phyloP scores from a whole-genome alignment of 768 basidiomycete genomes.

The Lactarius indigo region DNA sequence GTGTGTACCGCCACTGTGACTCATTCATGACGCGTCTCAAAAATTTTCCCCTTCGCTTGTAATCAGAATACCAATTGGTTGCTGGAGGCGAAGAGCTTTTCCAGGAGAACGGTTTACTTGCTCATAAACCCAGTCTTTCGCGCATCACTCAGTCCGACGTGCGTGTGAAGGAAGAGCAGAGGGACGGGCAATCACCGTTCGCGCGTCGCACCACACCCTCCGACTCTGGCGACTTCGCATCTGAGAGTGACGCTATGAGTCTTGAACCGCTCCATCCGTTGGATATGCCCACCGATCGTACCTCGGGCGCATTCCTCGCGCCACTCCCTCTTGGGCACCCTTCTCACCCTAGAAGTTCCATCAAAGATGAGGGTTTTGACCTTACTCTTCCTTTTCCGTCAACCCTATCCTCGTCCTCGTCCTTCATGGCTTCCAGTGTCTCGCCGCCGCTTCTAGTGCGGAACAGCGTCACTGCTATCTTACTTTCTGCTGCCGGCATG shows the following conservation, averaged over 20 bases:
- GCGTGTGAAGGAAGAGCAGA: slow-evolving; percentile 40
- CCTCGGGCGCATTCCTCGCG: slow-evolving; percentile 8
- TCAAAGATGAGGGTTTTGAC: slow-evolving; percentile 21
- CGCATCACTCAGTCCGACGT: slow-evolving; percentile 19
- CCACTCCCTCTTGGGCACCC: slow-evolving; percentile 23
- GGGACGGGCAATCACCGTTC: slow-evolving; percentile 19
- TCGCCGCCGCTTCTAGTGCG: slow-evolving; percentile 34
- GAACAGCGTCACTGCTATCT: slow-evolving; percentile 42
- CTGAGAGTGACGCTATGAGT: slow-evolving; percentile 6
- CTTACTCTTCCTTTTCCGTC: slow-evolving; percentile 19
- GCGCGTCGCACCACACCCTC: slow-evolving; percentile 35
- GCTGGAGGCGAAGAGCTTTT: slow-evolving; percentile 76
- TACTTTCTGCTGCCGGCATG: slow-evolving; percentile 67
- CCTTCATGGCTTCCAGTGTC: slow-evolving; percentile 15
- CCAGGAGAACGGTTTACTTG: slow-evolving; percentile 40
- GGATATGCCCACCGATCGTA: neutral
- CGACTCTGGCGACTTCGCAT: slow-evolving; percentile 21
- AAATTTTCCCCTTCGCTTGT: slow-evolving; percentile 15
- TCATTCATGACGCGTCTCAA: slow-evolving; percentile 10
- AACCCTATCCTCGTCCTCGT: slow-evolving; percentile 17
- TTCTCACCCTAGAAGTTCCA: neutral
- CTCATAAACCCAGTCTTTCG: slow-evolving; percentile 34
- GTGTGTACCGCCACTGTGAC: slow-evolving; percentile 36
- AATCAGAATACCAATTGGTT: slow-evolving; percentile 68
- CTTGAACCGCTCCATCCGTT: slow-evolving; percentile 6